Conservation (phyloP, 2,329 filamentous ascomycete genomes). For the Trichoderma sp. region DNA sequence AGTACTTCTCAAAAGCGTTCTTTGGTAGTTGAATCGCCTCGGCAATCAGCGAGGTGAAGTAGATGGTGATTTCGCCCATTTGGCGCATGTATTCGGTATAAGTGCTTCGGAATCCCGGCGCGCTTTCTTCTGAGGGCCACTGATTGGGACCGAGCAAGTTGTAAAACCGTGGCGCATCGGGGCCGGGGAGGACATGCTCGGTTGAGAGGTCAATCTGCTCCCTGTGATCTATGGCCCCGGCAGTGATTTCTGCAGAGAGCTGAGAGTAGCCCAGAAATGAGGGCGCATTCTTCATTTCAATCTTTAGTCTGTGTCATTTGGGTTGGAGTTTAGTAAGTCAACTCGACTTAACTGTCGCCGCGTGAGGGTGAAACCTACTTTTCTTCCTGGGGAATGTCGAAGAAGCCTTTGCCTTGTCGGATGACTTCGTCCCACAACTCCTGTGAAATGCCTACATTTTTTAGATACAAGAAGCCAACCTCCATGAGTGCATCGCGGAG, state of each 20-base stretch:
- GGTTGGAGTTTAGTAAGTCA: neutral
- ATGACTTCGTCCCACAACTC: conserved; percentile 65
- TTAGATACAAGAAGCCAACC: conserved; percentile 85
- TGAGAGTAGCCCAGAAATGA: conserved; percentile 70
- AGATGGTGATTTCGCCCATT: conserved; percentile 70
- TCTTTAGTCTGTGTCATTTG: conserved; percentile 50
- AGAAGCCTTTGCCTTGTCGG: conserved; percentile 67
- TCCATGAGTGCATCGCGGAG: conserved; percentile 75
- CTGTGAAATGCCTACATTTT: conserved; percentile 71
- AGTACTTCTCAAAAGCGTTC: conserved; percentile 73
- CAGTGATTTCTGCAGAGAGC: conserved; percentile 68
- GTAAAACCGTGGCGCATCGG: conserved; percentile 65
- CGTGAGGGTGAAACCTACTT: conserved; percentile 51
- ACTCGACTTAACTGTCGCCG: neutral
- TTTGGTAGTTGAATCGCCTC: conserved; percentile 73
- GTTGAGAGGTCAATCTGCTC: conserved; percentile 88
- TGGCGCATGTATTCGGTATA: conserved; percentile 73
- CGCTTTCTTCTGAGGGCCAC: conserved; percentile 64
- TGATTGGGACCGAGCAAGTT: conserved; percentile 76
- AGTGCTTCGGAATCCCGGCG: conserved; percentile 65
- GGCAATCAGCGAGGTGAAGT: conserved; percentile 77
- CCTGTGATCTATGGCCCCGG: conserved; percentile 71
- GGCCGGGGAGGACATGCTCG: conserved; percentile 63
- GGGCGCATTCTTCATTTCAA: conserved; percentile 71
- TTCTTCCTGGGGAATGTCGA: conserved; percentile 71